A percentile compares a stretch with the other conserved stretches of the same genome.
These are phyloP conservation scores for Harringtonia lauricola DNA, from an alignment of 2,329 filamentous ascomycete species.

Conservation along the genomic window DNA sequence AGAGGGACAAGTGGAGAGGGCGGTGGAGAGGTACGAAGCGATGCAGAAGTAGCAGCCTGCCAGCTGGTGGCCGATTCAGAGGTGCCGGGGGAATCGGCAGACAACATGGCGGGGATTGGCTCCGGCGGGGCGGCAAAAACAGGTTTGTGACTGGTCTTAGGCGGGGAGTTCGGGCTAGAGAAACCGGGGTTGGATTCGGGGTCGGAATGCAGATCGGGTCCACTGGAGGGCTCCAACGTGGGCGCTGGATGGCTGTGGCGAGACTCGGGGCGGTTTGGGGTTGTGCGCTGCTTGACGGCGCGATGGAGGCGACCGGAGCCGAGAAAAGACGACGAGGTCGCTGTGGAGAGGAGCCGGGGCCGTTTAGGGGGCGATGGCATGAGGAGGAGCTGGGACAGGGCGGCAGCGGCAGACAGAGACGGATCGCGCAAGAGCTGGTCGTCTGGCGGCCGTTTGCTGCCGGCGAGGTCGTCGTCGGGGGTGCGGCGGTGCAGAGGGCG, in stretches of 20 bases:
- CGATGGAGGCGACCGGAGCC: background rate
- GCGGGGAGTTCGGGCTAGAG: too few relatives aligned
- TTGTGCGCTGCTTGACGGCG: background rate
- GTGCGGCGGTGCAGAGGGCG: too few relatives aligned
- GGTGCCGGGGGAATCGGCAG: background rate
- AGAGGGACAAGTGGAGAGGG: slow-evolving; percentile 43
- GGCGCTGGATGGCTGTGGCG: slow-evolving; percentile 27
- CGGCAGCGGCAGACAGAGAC: background rate
- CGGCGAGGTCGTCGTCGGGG: background rate
- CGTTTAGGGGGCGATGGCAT: background rate
- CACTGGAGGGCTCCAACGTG: too few relatives aligned
- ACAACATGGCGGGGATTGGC: too few relatives aligned
- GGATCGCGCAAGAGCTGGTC: background rate
- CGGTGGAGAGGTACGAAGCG: slow-evolving; percentile 18
- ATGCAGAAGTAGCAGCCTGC: background rate
- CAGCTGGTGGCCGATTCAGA: background rate
- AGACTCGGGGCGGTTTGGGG: too few relatives aligned
- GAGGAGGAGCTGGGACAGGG: background rate
- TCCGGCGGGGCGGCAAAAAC: too few relatives aligned
- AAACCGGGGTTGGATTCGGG: too few relatives aligned
- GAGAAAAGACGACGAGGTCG: background rate
- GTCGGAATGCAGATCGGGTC: too few relatives aligned
- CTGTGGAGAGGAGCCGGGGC: background rate
- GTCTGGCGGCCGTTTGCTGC: background rate
- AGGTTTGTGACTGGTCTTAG: too few relatives aligned